These are phyloP conservation scores for Ophiostoma quercus DNA, from an alignment of 2,329 filamentous ascomycete species.

Conservation along the genomic window DNA sequence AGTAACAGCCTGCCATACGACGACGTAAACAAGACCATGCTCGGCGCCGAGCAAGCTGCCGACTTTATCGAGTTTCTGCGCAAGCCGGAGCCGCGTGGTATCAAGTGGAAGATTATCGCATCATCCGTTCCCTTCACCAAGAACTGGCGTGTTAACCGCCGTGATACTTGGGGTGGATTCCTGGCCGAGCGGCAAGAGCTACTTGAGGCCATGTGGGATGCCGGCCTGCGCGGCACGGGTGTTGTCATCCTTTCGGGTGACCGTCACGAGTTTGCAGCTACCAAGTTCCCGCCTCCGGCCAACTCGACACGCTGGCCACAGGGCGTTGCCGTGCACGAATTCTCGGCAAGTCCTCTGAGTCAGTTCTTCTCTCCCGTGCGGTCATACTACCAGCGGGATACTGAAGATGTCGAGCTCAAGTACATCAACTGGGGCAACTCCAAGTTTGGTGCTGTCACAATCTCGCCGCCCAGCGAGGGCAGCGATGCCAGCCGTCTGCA, in stretches of 20 bases:
- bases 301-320: slow-evolving; percentile 56
- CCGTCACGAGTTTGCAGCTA: slow-evolving; percentile 94
- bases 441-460: slow-evolving; percentile 81
- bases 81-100: slow-evolving; percentile 65
- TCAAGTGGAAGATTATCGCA: slow-evolving; percentile 90
- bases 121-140: slow-evolving; percentile 93
- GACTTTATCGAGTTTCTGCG: slow-evolving; percentile 75
- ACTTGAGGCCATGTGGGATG: slow-evolving; percentile 89
- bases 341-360: slow-evolving; percentile 82
- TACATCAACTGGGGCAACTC: slow-evolving; percentile 80
- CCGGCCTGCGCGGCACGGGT: slow-evolving; percentile 64
- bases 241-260: slow-evolving; percentile 85
- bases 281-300: slow-evolving; percentile 63
- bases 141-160: slow-evolving; percentile 85
- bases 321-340: slow-evolving; percentile 72
- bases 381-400: slow-evolving; percentile 76
- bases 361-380: slow-evolving; percentile 88
- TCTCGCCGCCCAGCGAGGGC: slow-evolving; percentile 44
- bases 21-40: slow-evolving; percentile 72
- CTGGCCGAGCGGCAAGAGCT: slow-evolving; percentile 70
- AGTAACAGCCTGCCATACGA: slow-evolving; percentile 56
- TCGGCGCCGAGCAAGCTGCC: slow-evolving; percentile 70
- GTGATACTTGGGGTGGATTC: slow-evolving; percentile 94
- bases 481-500: slow-evolving; percentile 58
- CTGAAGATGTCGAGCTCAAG: slow-evolving; percentile 78